Conservation (phyloP, 164 flowering plant species). For the Tinospora cordifolia region DNA sequence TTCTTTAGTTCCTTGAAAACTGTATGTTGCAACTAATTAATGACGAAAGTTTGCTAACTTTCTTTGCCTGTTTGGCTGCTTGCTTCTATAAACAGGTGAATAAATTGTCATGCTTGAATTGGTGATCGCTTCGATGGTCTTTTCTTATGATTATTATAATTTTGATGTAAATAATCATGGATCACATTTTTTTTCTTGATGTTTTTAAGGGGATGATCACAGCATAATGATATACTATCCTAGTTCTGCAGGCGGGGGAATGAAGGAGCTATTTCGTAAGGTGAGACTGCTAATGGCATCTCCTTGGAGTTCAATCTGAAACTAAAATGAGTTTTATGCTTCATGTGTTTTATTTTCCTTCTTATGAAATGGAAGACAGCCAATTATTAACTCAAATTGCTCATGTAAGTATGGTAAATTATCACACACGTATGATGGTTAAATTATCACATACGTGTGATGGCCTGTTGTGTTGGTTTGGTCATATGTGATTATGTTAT, state of each 20-base stretch:
- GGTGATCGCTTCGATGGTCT: neutral
- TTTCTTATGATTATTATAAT: neutral
- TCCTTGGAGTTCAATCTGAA: neutral
- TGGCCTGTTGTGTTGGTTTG: no score
- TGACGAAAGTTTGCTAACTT: neutral
- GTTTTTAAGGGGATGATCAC: constrained; percentile 80
- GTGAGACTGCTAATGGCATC: constrained; percentile 26
- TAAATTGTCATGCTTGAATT: neutral
- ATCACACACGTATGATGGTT: no score
- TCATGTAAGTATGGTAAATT: neutral
- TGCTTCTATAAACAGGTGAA: neutral
- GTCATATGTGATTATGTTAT: no score
- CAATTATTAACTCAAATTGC: neutral
- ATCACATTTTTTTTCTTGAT: constrained; percentile 1
- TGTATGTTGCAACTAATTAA: neutral
- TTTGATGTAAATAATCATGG: neutral
- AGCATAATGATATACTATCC: constrained; percentile 98
- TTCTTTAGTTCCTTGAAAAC: neutral
- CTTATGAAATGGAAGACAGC: neutral
- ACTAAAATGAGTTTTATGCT: constrained; percentile 3
- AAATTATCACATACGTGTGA: no score
- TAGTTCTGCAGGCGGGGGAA: constrained; percentile 97
- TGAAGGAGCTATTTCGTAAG: constrained; percentile 97
- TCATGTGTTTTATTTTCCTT: neutral
- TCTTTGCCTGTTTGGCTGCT: neutral